A percentile compares a stretch with the other conserved stretches of the same genome.
Evolutionary conservation across 495 filamentous ascomycete genomes (phyloP).

Genomic region (Penicillium diatomitis): DNA sequence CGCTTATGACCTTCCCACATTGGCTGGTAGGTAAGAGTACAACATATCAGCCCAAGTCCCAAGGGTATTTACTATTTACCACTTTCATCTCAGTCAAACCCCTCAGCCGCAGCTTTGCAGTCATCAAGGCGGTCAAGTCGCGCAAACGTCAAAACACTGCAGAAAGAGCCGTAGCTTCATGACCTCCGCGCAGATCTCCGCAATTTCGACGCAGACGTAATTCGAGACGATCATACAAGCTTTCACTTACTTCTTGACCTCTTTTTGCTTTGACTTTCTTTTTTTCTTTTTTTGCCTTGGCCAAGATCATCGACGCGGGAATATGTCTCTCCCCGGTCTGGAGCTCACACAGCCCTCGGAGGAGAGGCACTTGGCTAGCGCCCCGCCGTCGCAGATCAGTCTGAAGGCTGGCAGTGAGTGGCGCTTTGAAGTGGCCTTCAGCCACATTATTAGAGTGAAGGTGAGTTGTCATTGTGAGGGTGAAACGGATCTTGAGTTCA

Average conservation of each 20-base stretch:
- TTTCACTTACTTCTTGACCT: not conserved
- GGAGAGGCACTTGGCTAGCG: conserved; percentile 29
- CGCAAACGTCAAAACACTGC: conserved; percentile 11
- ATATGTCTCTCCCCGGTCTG: conserved; percentile 42
- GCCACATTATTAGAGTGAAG: conserved; percentile 51
- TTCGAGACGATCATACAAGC: too few species aligned
- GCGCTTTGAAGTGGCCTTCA: conserved; percentile 80
- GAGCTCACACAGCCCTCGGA: conserved; percentile 36
- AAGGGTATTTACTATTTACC: too few species aligned
- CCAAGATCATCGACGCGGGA: conserved; percentile 3
- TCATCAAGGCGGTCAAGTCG: not conserved
- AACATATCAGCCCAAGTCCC: too few species aligned
- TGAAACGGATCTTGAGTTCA: too few species aligned
- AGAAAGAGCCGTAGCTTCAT: not conserved
- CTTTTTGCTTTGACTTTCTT: not conserved
- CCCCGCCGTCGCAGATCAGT: conserved; percentile 35
- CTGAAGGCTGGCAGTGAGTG: conserved; percentile 59
- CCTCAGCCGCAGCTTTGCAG: not conserved
- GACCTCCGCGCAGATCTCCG: conserved; percentile 4
- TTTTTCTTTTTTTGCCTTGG: not conserved
- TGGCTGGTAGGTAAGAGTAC: too few species aligned
- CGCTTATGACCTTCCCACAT: too few species aligned
- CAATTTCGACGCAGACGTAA: not conserved
- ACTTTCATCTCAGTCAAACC: too few species aligned
- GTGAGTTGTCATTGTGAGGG: conserved; percentile 23